These are phyloP conservation scores for Phytophthora quininea DNA, from an alignment of 352 stramenopile species.

Conservation along the genomic window DNA sequence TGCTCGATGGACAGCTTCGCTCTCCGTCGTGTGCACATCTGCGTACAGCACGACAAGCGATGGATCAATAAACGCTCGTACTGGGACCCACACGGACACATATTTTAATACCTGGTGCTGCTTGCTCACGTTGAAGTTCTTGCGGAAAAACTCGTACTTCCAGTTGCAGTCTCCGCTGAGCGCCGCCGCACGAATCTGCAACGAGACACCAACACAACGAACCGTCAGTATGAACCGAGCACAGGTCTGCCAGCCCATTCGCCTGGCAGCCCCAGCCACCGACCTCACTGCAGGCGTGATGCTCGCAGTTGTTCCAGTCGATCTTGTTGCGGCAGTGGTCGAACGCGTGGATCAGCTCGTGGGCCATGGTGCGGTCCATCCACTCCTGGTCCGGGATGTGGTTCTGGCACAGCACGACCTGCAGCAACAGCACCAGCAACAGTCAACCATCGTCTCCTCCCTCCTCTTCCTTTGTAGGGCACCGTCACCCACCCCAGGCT, in stretches of 20 bases:
- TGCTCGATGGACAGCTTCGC: slow-evolving; percentile 86
- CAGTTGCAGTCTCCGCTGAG: slow-evolving; percentile 91
- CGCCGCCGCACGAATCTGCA: slow-evolving; percentile 69
- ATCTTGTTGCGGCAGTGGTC: slow-evolving; percentile 94
- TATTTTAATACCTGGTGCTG: slow-evolving; percentile 92
- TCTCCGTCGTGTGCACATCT: slow-evolving; percentile 89
- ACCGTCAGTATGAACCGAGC: no score
- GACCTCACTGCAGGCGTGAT: slow-evolving; percentile 93
- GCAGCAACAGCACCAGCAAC: slow-evolving; percentile 7
- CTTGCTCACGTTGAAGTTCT: slow-evolving; percentile 90
- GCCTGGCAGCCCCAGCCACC: not conserved
- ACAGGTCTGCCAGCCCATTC: not conserved
- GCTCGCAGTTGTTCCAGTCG: slow-evolving; percentile 93
- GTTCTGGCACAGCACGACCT: slow-evolving; percentile 91
- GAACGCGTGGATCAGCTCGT: slow-evolving; percentile 95
- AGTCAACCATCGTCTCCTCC: slow-evolving; percentile 5
- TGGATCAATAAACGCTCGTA: no score
- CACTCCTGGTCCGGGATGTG: slow-evolving; percentile 91
- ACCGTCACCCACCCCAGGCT: slow-evolving; percentile 55
- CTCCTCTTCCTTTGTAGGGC: not conserved
- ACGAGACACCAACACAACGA: slow-evolving; percentile 11
- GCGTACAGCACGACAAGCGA: no score
- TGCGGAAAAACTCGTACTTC: slow-evolving; percentile 92
- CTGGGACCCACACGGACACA: no score
- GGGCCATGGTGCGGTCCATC: slow-evolving; percentile 92